Base-by-base conservation (phyloP, 139 green algal species). In the Tetradesmus lagerheimii region DNA sequence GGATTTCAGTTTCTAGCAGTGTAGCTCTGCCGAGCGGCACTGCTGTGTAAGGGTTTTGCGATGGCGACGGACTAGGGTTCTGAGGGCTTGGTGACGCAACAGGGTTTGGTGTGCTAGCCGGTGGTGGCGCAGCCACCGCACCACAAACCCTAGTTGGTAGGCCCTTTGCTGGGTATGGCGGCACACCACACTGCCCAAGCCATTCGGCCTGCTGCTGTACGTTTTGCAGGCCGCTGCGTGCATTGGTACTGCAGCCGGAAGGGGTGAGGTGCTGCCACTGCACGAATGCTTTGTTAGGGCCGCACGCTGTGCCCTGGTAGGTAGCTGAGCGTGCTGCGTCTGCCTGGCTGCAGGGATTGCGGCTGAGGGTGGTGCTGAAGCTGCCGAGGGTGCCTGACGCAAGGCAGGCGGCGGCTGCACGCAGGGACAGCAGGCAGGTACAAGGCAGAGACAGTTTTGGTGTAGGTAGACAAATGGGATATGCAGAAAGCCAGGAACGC, bases 151-250 rank as follows among this genome's bases (percentile, higher is more conserved):
- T 62, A 11, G 62, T 88, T 2, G 83, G 57, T 4, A 88, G 14
- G 18, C 62, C 62, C 29, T 27, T 34, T 14, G 74, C 74, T 20
- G 80, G 35, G 23, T 76, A 39, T 12, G 83, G 83, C 25, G 83
- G 83, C 47, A 88, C 83, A 15, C 83, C 83, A 25, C 83, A 88
- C 83, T 88, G 83, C 23, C 83, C 83, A 1, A 88, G 34, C 83
- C 83, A 88, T 16, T 88, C 35, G 3, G 62, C 35, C 37, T 57
- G 62, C 31, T 47, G 39, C 39, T 88, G 74, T 1, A 62, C 31
- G 62, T 88, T 64, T 11, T 14, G 27, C 67, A 45, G 11, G 47
- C 37, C n/a, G 23, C 31, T n/a, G 53, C 83, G 57, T 25, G 50
- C 18, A 4, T 31, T 20, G 12, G 57, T 66, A 15, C 11, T 41